These are phyloP conservation scores for Phaeomoniella chlamydospora DNA, from an alignment of 2,329 filamentous ascomycete species.

Conservation along the genomic window DNA sequence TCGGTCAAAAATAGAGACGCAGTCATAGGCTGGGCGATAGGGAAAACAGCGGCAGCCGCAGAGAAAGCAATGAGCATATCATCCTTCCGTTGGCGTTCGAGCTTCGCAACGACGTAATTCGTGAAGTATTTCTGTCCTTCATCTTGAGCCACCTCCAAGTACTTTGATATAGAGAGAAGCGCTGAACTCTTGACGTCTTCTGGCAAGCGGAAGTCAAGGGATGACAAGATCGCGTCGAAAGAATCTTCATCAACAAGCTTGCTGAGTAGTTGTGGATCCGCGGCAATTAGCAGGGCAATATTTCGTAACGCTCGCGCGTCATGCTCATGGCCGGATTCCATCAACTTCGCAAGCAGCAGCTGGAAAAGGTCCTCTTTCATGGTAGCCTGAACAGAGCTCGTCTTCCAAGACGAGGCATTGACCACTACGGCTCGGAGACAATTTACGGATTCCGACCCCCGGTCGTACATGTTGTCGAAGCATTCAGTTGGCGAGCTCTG, in stretches of 20 bases:
- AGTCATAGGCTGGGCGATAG: conserved; percentile 62
- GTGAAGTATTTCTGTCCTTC: conserved; percentile 56
- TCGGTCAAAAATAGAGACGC: conserved; percentile 74
- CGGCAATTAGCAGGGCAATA: conserved; percentile 42
- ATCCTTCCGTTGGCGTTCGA: conserved; percentile 65
- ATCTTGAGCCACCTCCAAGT: conserved; percentile 63
- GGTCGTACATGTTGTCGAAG: conserved; percentile 32
- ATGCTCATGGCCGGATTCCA: conserved; percentile 74
- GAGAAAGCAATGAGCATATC: conserved; percentile 87
- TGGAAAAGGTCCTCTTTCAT: conserved; percentile 31
- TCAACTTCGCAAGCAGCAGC: conserved; percentile 72
- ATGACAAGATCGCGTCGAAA: conserved; percentile 74
- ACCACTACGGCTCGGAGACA: conserved; percentile 31
- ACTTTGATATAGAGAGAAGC: conserved; percentile 66
- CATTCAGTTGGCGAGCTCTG: conserved; percentile 28
- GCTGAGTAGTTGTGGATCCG: conserved; percentile 35
- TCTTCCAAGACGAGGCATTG: conserved; percentile 27
- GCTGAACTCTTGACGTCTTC: conserved; percentile 65
- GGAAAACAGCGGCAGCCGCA: conserved; percentile 77
- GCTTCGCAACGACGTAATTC: conserved; percentile 58
- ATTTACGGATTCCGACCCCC: conserved; percentile 30
- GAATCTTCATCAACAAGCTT: conserved; percentile 48
- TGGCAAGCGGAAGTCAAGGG: conserved; percentile 70
- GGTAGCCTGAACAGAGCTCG: conserved; percentile 6
- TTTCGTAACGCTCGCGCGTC: conserved; percentile 47